Conservation (phyloP, 331 rosid genomes). For the Acacia pycnantha region DNA sequence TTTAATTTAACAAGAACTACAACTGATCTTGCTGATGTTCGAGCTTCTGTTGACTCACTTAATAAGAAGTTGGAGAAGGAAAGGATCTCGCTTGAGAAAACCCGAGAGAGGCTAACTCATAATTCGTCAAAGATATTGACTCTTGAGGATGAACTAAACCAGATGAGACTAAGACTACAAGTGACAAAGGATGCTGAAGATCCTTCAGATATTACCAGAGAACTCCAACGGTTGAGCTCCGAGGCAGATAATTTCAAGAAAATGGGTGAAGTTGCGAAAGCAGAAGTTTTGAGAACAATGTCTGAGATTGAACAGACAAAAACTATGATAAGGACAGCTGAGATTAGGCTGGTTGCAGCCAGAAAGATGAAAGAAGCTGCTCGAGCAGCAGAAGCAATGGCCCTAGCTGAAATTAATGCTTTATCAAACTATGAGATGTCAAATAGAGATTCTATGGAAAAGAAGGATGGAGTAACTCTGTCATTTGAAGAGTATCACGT, state of each 20-base stretch:
- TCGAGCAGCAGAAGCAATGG: slow-evolving; percentile 73
- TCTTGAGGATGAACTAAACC: slow-evolving; percentile 78
- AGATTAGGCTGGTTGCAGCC: slow-evolving; percentile 74
- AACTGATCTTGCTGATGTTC: slow-evolving; percentile 66
- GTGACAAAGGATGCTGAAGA: slow-evolving; percentile 56
- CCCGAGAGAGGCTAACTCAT: slow-evolving; percentile 61
- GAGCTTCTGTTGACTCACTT: slow-evolving; percentile 57
- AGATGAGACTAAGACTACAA: slow-evolving; percentile 61
- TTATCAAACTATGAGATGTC: slow-evolving; percentile 43
- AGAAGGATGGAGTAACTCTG: slow-evolving; percentile 52
- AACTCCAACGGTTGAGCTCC: slow-evolving; percentile 56
- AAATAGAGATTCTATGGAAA: slow-evolving; percentile 3
- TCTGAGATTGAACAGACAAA: slow-evolving; percentile 80
- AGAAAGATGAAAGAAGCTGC: slow-evolving; percentile 91
- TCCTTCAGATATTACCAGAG: slow-evolving; percentile 54
- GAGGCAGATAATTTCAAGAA: slow-evolving; percentile 69
- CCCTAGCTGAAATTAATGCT: slow-evolving; percentile 69
- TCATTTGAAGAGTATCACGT: slow-evolving; percentile 65
- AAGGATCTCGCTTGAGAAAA: slow-evolving; percentile 69
- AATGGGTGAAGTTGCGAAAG: slow-evolving; percentile 62
- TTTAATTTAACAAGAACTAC: slow-evolving; percentile 73
- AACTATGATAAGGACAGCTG: slow-evolving; percentile 68
- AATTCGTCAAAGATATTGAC: slow-evolving; percentile 60
- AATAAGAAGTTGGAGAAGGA: slow-evolving; percentile 82
- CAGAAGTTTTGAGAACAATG: slow-evolving; percentile 51